Evolutionary conservation across 495 filamentous ascomycete genomes (phyloP), one percentile per base, ranked within the genome.

Genomic region (Penicillium bovifimosum): DNA sequence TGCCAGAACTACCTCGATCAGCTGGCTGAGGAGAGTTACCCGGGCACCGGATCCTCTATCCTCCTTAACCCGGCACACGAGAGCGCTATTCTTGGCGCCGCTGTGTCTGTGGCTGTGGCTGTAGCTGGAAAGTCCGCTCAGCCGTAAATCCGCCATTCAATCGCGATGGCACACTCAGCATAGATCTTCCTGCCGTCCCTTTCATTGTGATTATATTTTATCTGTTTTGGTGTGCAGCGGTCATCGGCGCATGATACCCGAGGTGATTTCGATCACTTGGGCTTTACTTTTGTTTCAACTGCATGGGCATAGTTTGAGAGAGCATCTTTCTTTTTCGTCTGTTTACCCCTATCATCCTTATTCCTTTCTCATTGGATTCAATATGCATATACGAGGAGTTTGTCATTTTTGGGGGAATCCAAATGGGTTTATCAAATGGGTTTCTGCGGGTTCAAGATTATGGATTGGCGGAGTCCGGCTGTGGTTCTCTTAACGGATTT

Each of bases 61-160:
- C 59, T 68, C 10, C 67, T 83, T 11, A 76, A 80, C 28, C 69
- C 67, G 13, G 77, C 77, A 4, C 65, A 64, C 11, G 79, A 82
- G 42, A 75, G 77, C 39, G 78, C 78, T 6, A 79, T 83, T 36
- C 52, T 80, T 7, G 80, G 80, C 7, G 80, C 79, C 6, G 80
- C 76, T 0, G 80, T 83, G 39, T 77, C 81, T 5, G 80, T 75
- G 7, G 80, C 78, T 24, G 70, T 76, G n/a, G 60, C 70, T 2
- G 67, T 67, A 9, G 61, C 63, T 18, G 64, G 60, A 17, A 59
- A 58, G 28, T 29, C 55, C 11, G 52, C 47, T 41, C 39, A 53
- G 43, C 38, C 31, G 13, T 50, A 36, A 45, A 47, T 16, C 29
- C n/a, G 33, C 8, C 5, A 1, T 34, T 34, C 32, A 11, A 10